Evolutionary conservation across 73 alveolate genomes (phyloP), one percentile per base, ranked within the genome.

Genomic region (Blepharisma stoltei): DNA sequence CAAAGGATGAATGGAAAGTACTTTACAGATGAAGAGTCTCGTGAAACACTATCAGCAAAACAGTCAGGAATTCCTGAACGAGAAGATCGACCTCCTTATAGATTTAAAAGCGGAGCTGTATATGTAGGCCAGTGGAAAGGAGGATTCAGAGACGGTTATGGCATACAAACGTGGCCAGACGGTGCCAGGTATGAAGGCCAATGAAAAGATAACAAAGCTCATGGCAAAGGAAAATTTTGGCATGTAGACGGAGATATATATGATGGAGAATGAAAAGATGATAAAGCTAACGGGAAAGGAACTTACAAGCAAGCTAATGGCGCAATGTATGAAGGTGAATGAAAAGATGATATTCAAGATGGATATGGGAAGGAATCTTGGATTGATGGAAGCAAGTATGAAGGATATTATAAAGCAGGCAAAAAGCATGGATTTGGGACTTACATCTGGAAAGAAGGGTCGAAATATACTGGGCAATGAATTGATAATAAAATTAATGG

Each of bases 81-180:
- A 78, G 94, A 90, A 71, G 85, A 89, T 14, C 76, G 92, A 27
- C 91, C 79, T 2, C 81, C 86, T 46, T 90, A 90, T 85, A 43
- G 60, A 25, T 90, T 88, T 85, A 76, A 82, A 41, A 83, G 90
- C 45, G 92, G 94, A 9, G 89, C 97, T 23, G 83, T 70, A 25
- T 90, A 88, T 81, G 44, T 53, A 8, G 97, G 97, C 47, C 85
- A 92, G 80, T 92, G 97, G 96, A 83, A 77, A 71, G 83, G 88
- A 6, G 89, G 87, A 6, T 53, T 87, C 55, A 83, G 90, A 90
- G 89, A 86, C 50, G 98, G 98, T 4, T 55, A 84, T 49, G 94
- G 94, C 20, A 81, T 66, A 4, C 84, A 87, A 55, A 73, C 43
- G 0, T 73, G 82, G 82, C 82, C 82, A 53, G 82, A 73, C 5